Evolutionary conservation across 768 basidiomycete genomes (phyloP).

Genomic region (Podaxis sp.): DNA sequence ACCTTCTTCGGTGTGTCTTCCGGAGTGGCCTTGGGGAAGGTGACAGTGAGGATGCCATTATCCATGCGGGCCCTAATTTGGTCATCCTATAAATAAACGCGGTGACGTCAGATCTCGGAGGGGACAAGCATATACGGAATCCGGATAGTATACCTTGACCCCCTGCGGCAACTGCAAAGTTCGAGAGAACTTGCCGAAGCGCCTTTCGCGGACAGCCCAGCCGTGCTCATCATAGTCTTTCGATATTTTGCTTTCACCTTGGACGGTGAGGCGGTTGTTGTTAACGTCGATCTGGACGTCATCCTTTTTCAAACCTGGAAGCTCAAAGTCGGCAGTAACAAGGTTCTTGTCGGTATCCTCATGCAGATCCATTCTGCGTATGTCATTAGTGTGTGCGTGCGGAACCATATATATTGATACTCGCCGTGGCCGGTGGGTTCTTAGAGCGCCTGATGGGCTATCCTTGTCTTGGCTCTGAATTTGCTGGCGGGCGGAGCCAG

Average conservation of each 20-base stretch:
- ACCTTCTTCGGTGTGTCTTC: constrained; percentile 46
- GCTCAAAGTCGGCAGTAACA: constrained; percentile 52
- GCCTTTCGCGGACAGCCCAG: constrained; percentile 44
- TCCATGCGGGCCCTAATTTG: constrained; percentile 47
- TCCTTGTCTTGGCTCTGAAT: constrained; percentile 6
- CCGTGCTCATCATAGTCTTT: constrained; percentile 31
- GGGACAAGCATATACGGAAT: neutral
- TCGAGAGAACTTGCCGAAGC: constrained; percentile 49
- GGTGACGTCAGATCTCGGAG: neutral
- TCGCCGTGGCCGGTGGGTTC: neutral
- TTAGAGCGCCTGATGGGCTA: neutral
- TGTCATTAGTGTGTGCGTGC: neutral
- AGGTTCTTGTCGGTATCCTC: constrained; percentile 20
- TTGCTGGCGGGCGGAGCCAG: neutral
- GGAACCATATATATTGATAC: neutral
- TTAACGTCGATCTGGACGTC: constrained; percentile 46
- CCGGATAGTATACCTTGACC: constrained; percentile 35
- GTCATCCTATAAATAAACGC: constrained; percentile 28
- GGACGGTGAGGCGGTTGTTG: constrained; percentile 44
- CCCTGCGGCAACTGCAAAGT: constrained; percentile 48
- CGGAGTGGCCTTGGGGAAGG: constrained; percentile 43
- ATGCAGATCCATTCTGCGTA: constrained; percentile 1
- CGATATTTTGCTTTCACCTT: constrained; percentile 37
- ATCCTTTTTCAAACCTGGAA: constrained; percentile 51
- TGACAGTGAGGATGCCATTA: constrained; percentile 43